Evolutionary conservation across 257 asterid genomes (phyloP), one percentile per base, ranked within the genome.

Genomic region (Eustoma russellianum): DNA sequence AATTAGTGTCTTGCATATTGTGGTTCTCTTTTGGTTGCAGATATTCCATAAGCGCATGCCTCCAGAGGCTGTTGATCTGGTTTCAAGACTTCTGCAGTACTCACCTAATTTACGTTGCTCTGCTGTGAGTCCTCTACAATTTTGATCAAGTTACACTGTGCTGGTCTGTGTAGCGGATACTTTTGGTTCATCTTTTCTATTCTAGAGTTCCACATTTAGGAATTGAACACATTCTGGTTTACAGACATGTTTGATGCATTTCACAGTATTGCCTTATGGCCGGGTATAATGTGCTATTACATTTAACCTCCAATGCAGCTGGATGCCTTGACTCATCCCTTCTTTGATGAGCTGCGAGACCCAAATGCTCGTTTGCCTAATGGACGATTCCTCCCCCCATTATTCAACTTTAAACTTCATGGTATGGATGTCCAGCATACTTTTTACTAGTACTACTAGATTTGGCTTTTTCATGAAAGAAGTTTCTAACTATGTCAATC

Each of bases 21-120:
- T 7, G 43, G 13, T 0, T 49, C 16, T 45, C 49, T 45, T 41
- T 28, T 45, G 63, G 30, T 59, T 61, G 19, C 28, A 79, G 86
- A 73, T 79, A 61, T 79, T 79, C 69, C 72, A 76, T 17, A 79
- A 79, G 64, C 76, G 83, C 53, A 76, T 73, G 82, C 86, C 86
- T 18, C 83, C 86, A 50, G 86, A 79, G 62, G 86, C 86, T 30
- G 86, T 73, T 59, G 86, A 79, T 64, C 74, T 78, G 41, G 84
- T 78, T 48, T 79, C 86, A 30, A 73, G 86, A 63, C 69, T 79
- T 35, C 76, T 79, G 18, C 86, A 79, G 30, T 79, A 79, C 71
- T 79, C 86, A 52, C 86, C 86, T 49, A 73, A 76, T 67, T 53
- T 79, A 56, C 80, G 86, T 13, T 73, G 74, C 64, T 13, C 80